Base-by-base conservation (phyloP, 345 rosid genomes). In the Eucalyptus albens region DNA sequence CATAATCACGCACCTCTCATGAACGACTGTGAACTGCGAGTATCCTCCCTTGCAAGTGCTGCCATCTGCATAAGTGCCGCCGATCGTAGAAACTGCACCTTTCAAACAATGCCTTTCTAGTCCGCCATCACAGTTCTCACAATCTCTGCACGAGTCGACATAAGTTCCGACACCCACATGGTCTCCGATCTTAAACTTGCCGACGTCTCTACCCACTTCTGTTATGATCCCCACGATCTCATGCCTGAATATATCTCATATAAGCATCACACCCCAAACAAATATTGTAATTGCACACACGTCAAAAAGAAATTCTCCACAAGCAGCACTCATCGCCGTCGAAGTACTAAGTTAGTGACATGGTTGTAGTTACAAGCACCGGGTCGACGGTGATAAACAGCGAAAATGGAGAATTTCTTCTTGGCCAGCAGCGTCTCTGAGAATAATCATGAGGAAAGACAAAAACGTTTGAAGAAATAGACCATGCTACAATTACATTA, bases 11-110 rank as follows among this genome's bases (percentile, higher is more conserved):
- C 65, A 89, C 94, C 92, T 80, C 88, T 93, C 87, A 29, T 92
- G 91, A 85, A 86, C 94, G 17, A 93, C 91, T 50, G 88, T 90
- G 94, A 87, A 86, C 87, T 67, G 90, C 42, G 94, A 94, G 89
- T 90, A 92, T 65, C 95, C 94, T 55, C 94, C 95, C 87, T 91
- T 89, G 16, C 94, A 90, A 89, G 88, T 45, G 8, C 94, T 90
- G 29, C 95, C 94, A 87, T 94, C 95, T 11, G 37, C 89, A 50
- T 94, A 94, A 89, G 89, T 87, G 88, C 87, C 90, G 47, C 91
- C 91, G 59, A 90, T 90, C 24, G 95, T 93, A 37, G 31, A 7
- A 88, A 92, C 11, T 42, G 60, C 2, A 33, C 91, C 91, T 69
- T 90, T 94, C 60, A 44, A 69, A 45, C 94, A 94, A 83, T 65